phyloP scores from a whole-genome alignment of 164 flowering plant genomes.

The Brasenia schreberi region DNA sequence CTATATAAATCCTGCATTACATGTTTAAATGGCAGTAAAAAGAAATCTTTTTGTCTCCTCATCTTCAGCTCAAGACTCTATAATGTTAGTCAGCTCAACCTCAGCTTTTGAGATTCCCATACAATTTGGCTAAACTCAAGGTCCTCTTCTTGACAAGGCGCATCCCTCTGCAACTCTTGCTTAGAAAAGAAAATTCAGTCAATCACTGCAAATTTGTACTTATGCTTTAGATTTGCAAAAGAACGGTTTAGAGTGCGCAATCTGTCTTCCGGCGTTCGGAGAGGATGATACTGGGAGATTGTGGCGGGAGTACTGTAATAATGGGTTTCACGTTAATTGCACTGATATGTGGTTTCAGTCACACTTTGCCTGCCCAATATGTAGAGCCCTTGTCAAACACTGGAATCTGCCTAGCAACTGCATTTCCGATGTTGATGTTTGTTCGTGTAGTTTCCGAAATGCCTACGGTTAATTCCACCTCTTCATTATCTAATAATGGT shows the following conservation, averaged over 20 bases:
- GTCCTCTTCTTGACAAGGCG: too few species aligned
- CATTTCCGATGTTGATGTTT: too few species aligned
- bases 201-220: background rate
- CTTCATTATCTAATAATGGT: too few species aligned
- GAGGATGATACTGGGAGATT: slow-evolving; percentile 38
- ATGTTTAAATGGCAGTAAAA: too few species aligned
- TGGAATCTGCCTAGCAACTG: background rate
- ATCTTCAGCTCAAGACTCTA: too few species aligned
- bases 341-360: slow-evolving; percentile 64
- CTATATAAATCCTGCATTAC: too few species aligned
- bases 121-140: too few species aligned
- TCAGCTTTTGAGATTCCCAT: too few species aligned
- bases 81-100: too few species aligned
- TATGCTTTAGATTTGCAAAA: background rate
- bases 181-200: background rate
- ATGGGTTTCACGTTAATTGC: slow-evolving; percentile 62
- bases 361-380: slow-evolving; percentile 51
- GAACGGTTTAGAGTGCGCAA: slow-evolving; percentile 43
- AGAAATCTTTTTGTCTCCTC: too few species aligned
- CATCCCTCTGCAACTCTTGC: background rate
- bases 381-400: slow-evolving; percentile 22
- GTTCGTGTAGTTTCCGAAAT: too few species aligned
- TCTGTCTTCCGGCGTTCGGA: slow-evolving; percentile 38
- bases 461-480: too few species aligned
- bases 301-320: slow-evolving; percentile 35